phyloP scores from a whole-genome alignment of 1,139 yeast genomes.

The Lodderomyces metapsilosis region DNA sequence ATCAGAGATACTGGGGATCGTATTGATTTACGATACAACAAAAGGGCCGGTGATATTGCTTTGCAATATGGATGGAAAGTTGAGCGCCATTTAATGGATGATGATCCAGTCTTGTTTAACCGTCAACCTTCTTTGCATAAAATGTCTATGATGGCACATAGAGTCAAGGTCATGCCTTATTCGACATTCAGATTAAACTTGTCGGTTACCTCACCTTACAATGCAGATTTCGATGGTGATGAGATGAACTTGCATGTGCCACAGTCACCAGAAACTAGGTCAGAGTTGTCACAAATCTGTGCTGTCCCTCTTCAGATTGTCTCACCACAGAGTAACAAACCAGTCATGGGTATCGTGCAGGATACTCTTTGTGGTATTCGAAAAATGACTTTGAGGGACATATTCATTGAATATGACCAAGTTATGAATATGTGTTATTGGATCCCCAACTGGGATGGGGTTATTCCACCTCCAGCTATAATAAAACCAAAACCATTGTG shows the following conservation, averaged over 20 bases:
- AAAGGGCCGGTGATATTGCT: constrained; percentile 97
- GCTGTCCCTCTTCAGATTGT: constrained; percentile 98
- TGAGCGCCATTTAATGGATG: constrained; percentile 95
- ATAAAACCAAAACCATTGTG: constrained; percentile 93
- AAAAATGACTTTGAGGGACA: constrained; percentile 90
- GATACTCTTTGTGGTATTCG: constrained; percentile 97
- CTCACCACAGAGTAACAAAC: constrained; percentile 97
- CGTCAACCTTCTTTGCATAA: constrained; percentile 99
- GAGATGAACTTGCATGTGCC: constrained; percentile 99
- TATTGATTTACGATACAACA: constrained; percentile 93
- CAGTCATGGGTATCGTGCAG: constrained; percentile 99
- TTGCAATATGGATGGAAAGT: constrained; percentile 99
- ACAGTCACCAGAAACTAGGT: constrained; percentile 96
- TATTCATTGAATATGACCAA: constrained; percentile 84
- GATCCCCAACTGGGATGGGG: constrained; percentile 99
- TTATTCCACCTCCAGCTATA: constrained; percentile 95
- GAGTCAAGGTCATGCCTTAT: constrained; percentile 98
- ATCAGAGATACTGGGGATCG: constrained; percentile 98
- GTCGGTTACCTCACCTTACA: constrained; percentile 97
- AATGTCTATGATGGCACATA: constrained; percentile 99
- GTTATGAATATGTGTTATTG: constrained; percentile 96
- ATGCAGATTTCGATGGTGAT: constrained; percentile 99
- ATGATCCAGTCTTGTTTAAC: constrained; percentile 95
- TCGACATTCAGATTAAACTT: constrained; percentile 95
- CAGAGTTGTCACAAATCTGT: constrained; percentile 90